Evolutionary conservation across 768 basidiomycete species (phyloP).

Genomic region (Naganishia antarctica): DNA sequence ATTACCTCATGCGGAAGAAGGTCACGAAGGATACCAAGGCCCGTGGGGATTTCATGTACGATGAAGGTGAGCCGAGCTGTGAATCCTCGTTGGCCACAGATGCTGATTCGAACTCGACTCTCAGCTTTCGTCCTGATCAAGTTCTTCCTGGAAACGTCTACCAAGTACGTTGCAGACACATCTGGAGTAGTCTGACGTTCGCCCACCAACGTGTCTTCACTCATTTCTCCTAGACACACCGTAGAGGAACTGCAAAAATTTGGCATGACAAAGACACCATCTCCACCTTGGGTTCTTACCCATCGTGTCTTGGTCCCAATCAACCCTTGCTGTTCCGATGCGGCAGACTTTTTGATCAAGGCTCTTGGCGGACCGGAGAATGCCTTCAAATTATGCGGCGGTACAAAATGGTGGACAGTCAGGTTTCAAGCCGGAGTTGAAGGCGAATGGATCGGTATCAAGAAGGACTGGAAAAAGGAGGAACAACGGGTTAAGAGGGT

Average conservation of each 20-base stretch:
- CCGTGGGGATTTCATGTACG: conserved; percentile 73
- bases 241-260: conserved; percentile 78
- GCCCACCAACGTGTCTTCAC: neutral
- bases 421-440: conserved; percentile 75
- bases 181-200: neutral
- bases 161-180: conserved; percentile 41
- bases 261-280: conserved; percentile 69
- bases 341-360: conserved; percentile 66
- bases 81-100: neutral
- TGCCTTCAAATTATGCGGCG: conserved; percentile 68
- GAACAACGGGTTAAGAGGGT: conserved; percentile 50
- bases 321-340: conserved; percentile 67
- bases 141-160: conserved; percentile 69
- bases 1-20: conserved; percentile 64
- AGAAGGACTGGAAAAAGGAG: conserved; percentile 72
- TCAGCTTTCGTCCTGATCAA: conserved; percentile 66
- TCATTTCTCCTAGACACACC: conserved; percentile 55
- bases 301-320: conserved; percentile 65
- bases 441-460: conserved; percentile 80
- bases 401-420: conserved; percentile 97
- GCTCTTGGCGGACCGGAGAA: conserved; percentile 76
- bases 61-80: conserved; percentile 54
- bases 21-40: conserved; percentile 52
- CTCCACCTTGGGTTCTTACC: conserved; percentile 77
- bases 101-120: neutral